Base-by-base conservation (phyloP, 345 rosid genomes). In the rapeseed (Brassica napus) region DNA sequence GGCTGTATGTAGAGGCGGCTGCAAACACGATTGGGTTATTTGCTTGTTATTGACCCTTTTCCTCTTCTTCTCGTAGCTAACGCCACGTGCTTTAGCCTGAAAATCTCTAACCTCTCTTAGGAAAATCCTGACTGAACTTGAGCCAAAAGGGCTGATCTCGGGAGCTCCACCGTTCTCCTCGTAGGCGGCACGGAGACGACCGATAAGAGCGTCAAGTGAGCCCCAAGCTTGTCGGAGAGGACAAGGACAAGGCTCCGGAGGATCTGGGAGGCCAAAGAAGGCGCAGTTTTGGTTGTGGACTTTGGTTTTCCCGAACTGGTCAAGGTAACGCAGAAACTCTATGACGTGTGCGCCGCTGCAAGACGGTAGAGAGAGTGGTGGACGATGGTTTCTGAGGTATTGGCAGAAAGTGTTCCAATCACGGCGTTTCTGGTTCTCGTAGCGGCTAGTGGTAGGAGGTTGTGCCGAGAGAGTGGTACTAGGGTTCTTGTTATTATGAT, bases 151-250 rank as follows among this genome's bases (percentile, higher is more conserved):
- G 67, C 73, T 81, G 16, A 70, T 67, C 28, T 81, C 84, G 0
- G 84, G 84, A 61, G 73, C 74, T 15, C 84, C 84, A 54, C 84
- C 84, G 68, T 81, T 81, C 71, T 81, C 84, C 15, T 81, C 84
- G 11, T 71, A 81, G 8, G 84, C 84, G 9, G 84, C 84, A 3
- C 84, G 74, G 10, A 81, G 81, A 0, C 83, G 83, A 11, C 83
- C 83, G 44, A 81, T 76, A 21, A 81, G 83, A 5, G 81, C 84
- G 5, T 81, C 81, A 0, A 81, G 84, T 0, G 81, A 76, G 2
- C 84, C 84, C 84, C 84, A 81, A 5, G 84, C 84, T 72, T 81
- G 84, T 15, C 81, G 55, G 6, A 81, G 81, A 61, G 84, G 84
- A 1, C 84, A 81, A 59, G 84, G 77, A 5, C 81, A 81, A 14